Evolutionary conservation across 139 green algal genomes (phyloP).

Genomic region (Spirogloea muscicola): DNA sequence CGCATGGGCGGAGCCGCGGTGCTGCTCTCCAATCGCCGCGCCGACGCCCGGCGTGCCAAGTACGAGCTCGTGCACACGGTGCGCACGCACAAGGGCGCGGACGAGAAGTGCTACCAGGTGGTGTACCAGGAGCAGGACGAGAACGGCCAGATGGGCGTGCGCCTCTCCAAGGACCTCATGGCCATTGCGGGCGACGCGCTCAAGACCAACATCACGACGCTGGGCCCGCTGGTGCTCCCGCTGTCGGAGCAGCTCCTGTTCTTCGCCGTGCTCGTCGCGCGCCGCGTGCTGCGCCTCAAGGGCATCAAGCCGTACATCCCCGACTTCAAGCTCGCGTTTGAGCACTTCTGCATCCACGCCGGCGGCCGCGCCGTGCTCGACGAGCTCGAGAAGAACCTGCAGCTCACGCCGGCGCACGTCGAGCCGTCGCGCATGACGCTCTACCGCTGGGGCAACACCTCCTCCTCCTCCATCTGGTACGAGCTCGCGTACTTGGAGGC

Average conservation of each 20-base stretch:
- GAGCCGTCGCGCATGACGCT: slow-evolving; percentile 62
- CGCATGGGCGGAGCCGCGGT: slow-evolving; percentile 86
- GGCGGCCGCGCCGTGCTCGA: slow-evolving; percentile 89
- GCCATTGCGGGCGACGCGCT: slow-evolving; percentile 76
- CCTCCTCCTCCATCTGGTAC: slow-evolving; percentile 60
- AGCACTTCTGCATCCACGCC: slow-evolving; percentile 98
- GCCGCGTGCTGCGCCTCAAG: slow-evolving; percentile 65
- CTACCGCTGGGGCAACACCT: slow-evolving; percentile 55
- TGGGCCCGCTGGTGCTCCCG: slow-evolving; percentile 90
- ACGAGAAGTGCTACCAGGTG: slow-evolving; percentile 83
- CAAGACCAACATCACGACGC: slow-evolving; percentile 94
- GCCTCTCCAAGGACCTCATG: slow-evolving; percentile 88
- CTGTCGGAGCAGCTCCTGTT: slow-evolving; percentile 91
- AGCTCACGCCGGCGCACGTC: slow-evolving; percentile 59
- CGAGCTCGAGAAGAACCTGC: slow-evolving; percentile 94
- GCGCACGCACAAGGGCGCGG: slow-evolving; percentile 86
- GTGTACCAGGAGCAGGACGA: slow-evolving; percentile 62
- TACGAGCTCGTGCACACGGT: slow-evolving; percentile 80
- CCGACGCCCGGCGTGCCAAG: slow-evolving; percentile 68
- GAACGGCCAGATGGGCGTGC: slow-evolving; percentile 61
- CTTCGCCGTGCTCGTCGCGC: slow-evolving; percentile 74
- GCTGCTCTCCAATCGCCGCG: slow-evolving; percentile 79
- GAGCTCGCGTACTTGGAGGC: slow-evolving; percentile 54
- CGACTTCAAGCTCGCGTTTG: slow-evolving; percentile 96
- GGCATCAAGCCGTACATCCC: slow-evolving; percentile 87